Evolutionary conservation across 2,329 filamentous ascomycete species (phyloP).

Genomic region (Fusarium tuaranense): DNA sequence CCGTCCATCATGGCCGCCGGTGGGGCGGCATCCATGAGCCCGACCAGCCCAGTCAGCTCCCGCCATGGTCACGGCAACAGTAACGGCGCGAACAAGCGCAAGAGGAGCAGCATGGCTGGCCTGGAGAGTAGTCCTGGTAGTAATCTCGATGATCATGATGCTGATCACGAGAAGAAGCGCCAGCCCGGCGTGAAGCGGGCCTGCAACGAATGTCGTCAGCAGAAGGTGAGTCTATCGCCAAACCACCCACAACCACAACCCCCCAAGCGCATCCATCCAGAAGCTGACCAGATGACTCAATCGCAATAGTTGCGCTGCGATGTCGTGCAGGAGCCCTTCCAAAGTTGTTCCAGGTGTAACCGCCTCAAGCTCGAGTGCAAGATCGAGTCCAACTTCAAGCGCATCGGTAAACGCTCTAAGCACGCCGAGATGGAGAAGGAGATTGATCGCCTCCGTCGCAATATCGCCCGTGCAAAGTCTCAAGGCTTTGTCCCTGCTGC

Average conservation of each 20-base stretch:
- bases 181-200: conserved; percentile 81
- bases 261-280: neutral
- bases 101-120: conserved; percentile 63
- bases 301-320: conserved; percentile 78
- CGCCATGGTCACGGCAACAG: conserved; percentile 59
- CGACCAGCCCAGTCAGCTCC: conserved; percentile 66
- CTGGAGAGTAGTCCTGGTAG: conserved; percentile 73
- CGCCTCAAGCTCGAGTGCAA: conserved; percentile 86
- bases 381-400: conserved; percentile 90
- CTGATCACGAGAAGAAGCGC: conserved; percentile 71
- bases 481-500: conserved; percentile 65
- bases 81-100: conserved; percentile 63
- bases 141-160: conserved; percentile 62
- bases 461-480: conserved; percentile 68
- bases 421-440: conserved; percentile 90
- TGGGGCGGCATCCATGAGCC: conserved; percentile 63
- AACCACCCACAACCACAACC: neutral
- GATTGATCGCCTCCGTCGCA: conserved; percentile 75
- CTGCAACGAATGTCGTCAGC: conserved; percentile 87
- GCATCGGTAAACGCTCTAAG: conserved; percentile 83
- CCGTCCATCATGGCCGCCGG: conserved; percentile 58
- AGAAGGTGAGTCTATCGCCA: conserved; percentile 73
- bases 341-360: conserved; percentile 80
- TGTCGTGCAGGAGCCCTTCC: conserved; percentile 84
- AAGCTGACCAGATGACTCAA: conserved; percentile 22